Evolutionary conservation across 768 basidiomycete species (phyloP).

Genomic region (Tricholoma hemisulphureum): DNA sequence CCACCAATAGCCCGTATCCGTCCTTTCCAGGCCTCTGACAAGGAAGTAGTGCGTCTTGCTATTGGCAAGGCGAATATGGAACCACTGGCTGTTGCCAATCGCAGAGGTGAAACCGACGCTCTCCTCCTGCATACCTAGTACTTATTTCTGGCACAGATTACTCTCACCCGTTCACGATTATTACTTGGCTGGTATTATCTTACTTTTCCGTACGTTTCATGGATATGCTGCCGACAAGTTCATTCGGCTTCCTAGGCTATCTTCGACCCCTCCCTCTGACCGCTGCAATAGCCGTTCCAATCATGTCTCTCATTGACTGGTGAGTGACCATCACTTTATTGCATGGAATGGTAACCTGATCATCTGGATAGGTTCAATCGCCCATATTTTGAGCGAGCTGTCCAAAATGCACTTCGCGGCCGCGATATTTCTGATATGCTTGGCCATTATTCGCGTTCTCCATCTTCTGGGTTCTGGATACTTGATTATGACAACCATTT

Average conservation of each 20-base stretch:
- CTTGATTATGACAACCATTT: conserved; percentile 57
- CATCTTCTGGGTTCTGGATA: conserved; percentile 69
- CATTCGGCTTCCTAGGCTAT: conserved; percentile 47
- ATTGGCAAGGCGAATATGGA: conserved; percentile 69
- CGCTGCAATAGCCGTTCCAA: conserved; percentile 57
- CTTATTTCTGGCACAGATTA: conserved; percentile 39
- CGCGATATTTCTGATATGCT: conserved; percentile 54
- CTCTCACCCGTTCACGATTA: conserved; percentile 55
- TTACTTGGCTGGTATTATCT: conserved; percentile 61
- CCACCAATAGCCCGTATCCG: conserved; percentile 52
- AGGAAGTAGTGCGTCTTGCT: conserved; percentile 60
- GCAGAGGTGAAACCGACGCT: conserved; percentile 50
- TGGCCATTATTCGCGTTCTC: conserved; percentile 56
- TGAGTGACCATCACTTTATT: conserved; percentile 27
- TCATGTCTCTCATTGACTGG: conserved; percentile 74
- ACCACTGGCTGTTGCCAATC: conserved; percentile 65
- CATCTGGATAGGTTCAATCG: conserved; percentile 59
- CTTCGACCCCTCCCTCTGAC: conserved; percentile 65
- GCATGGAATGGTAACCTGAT: background rate
- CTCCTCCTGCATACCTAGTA: conserved; percentile 1
- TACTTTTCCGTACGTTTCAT: conserved; percentile 56
- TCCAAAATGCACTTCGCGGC: conserved; percentile 50
- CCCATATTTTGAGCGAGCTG: conserved; percentile 57
- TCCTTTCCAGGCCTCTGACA: conserved; percentile 46
- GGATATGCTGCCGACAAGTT: conserved; percentile 64